phyloP scores from a whole-genome alignment of 116 monocot species.

The Cymodocea nodosa region DNA sequence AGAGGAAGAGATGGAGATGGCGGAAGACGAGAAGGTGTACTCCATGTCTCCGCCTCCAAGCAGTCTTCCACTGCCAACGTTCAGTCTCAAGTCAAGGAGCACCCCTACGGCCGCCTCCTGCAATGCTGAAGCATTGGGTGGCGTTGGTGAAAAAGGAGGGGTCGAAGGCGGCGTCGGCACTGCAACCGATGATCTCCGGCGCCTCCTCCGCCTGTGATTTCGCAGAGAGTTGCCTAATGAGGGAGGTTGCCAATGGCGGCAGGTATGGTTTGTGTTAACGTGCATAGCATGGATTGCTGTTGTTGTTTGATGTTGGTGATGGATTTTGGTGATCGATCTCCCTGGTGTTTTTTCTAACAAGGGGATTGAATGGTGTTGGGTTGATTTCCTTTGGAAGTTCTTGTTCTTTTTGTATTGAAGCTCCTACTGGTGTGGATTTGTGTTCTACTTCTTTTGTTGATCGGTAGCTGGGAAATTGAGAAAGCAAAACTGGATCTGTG shows the following conservation, averaged over 20 bases:
- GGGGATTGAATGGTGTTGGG: neutral
- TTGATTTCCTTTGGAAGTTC: neutral
- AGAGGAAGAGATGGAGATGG: neutral
- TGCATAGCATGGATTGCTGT: too few relatives aligned
- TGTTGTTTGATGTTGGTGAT: too few relatives aligned
- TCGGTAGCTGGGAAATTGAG: neutral
- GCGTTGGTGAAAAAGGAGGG: neutral
- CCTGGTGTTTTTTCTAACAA: neutral
- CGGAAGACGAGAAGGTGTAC: neutral
- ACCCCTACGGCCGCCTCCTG: neutral
- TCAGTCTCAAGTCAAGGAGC: neutral
- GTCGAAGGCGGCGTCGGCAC: neutral
- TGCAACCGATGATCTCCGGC: constrained; percentile 1
- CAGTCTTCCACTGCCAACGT: constrained; percentile 3
- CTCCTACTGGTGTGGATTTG: too few relatives aligned
- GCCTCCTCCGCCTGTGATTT: constrained; percentile 5
- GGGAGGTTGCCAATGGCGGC: too few relatives aligned
- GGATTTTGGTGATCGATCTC: too few relatives aligned
- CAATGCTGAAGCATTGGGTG: neutral
- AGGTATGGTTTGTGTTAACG: too few relatives aligned
- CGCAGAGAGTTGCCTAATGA: too few relatives aligned
- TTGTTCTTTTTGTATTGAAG: too few relatives aligned
- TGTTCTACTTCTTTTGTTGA: too few relatives aligned
- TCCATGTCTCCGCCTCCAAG: constrained; percentile 2
- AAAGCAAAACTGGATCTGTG: too few relatives aligned